Evolutionary conservation across 148 eudicot genomes (phyloP), one percentile per base, ranked within the genome.

Genomic region (Rhododendron ferrugineum): DNA sequence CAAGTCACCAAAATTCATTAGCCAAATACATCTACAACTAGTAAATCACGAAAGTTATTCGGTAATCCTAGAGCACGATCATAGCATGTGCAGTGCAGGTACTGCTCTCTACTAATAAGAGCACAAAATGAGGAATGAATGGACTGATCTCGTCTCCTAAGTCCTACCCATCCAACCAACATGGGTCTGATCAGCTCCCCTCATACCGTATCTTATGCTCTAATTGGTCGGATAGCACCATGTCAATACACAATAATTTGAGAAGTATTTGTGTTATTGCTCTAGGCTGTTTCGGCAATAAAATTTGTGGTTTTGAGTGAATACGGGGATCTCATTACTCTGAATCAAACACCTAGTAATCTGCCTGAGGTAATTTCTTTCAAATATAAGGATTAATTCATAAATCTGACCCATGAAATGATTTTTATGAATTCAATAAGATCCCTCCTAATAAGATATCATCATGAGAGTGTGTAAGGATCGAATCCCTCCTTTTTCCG

Each of bases 1-100:
- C 77, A 83, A 72, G 50, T 42, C 82, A 66, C 73, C 32, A 82
- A 26, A 81, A 83, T 54, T 37, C 72, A 30, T 18, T 82, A 82
- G 22, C 37, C 75, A 13, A 70, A 32, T 70, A 13, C 20, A 70
- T 32, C 75, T 70, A 14, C 7, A 70, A 15, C 20, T 70, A 32
- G 30, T 70, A 30, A 70, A 70, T 30, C 75, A 70, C 0, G 3
- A 70, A 70, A 70, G 4, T 30, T 70, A 30, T 11, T 68, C 0
- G 7, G 16, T 11, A 70, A 30, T 70, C 75, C 40, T 0, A 30
- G 75, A 70, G 37, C 37, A 68, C 6, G 2, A 68, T 68, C 36
- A 68, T 68, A 28, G 36, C 32, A n/a, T 60, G 68, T 64, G 70
- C 30, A 64, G 68, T 64, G 70, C 30, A 64, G 11, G 14, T 64